Conservation (phyloP, 2,329 filamentous ascomycete genomes). For the Pleomassaria siparia region DNA sequence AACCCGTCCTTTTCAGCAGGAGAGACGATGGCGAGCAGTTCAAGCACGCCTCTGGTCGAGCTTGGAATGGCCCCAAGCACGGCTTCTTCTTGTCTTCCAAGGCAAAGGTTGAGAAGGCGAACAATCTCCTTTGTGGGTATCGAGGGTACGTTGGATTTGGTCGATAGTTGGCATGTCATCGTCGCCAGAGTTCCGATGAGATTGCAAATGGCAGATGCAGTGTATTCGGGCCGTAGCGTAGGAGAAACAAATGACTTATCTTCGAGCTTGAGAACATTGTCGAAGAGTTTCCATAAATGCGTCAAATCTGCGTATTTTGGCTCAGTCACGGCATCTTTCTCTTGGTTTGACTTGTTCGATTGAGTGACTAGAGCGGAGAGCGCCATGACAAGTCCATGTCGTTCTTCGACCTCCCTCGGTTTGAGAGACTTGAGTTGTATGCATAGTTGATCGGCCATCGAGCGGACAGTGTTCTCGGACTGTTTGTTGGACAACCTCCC, state of each 20-base stretch:
- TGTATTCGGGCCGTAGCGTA: slow-evolving; percentile 62
- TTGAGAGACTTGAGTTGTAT: slow-evolving; percentile 51
- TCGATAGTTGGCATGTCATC: slow-evolving; percentile 13
- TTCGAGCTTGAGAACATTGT: slow-evolving; percentile 36
- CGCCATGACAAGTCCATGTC: slow-evolving; percentile 66
- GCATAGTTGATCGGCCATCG: slow-evolving; percentile 47
- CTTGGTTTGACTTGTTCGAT: not conserved
- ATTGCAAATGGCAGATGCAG: slow-evolving; percentile 63
- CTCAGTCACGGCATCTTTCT: not conserved
- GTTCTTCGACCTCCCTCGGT: slow-evolving; percentile 65
- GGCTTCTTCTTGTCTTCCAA: slow-evolving; percentile 37
- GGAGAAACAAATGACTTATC: slow-evolving; percentile 44
- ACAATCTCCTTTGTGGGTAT: slow-evolving; percentile 20
- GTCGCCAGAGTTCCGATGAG: slow-evolving; percentile 48
- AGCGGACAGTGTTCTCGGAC: slow-evolving; percentile 36
- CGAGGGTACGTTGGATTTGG: slow-evolving; percentile 4
- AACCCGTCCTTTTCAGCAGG: slow-evolving; percentile 14
- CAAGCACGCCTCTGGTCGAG: slow-evolving; percentile 23
- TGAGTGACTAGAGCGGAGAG: slow-evolving; percentile 56
- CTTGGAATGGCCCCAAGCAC: slow-evolving; percentile 34
- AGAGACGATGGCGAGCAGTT: slow-evolving; percentile 17
- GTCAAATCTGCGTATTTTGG: slow-evolving; percentile 16
- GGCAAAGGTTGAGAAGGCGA: slow-evolving; percentile 34
- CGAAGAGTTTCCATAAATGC: slow-evolving; percentile 34
- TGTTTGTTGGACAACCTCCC: slow-evolving; percentile 56